Percentiles rank a stretch among this genome's conserved stretches.
phyloP scores from a whole-genome alignment of 768 basidiomycete genomes.

The Tubosaeta sp. region DNA sequence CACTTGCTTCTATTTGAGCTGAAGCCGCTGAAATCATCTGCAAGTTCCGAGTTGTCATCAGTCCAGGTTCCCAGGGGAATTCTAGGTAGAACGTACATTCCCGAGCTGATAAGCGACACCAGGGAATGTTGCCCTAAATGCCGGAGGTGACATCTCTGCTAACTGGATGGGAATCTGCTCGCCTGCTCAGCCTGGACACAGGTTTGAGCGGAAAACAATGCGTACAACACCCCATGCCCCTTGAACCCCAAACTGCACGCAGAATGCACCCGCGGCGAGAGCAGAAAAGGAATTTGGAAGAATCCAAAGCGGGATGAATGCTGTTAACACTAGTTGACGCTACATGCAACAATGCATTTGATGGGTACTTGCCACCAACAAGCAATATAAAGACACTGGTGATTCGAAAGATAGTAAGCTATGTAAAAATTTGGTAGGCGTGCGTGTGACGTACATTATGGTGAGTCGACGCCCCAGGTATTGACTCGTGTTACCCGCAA shows the following conservation, averaged over 20 bases:
- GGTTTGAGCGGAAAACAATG: not conserved
- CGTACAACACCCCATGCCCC: slow-evolving; percentile 87
- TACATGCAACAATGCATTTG: not conserved
- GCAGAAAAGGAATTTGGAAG: slow-evolving; percentile 63
- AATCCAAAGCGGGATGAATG: slow-evolving; percentile 80
- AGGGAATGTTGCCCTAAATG: slow-evolving; percentile 85
- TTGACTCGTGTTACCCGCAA: slow-evolving; percentile 72
- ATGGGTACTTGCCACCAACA: slow-evolving; percentile 21
- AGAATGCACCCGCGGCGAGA: slow-evolving; percentile 83
- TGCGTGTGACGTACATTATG: slow-evolving; percentile 41
- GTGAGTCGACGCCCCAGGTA: slow-evolving; percentile 81
- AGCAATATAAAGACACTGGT: slow-evolving; percentile 23
- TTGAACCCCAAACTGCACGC: slow-evolving; percentile 83
- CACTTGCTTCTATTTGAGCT: slow-evolving; percentile 75
- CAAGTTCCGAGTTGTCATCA: not conserved
- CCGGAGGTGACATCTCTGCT: slow-evolving; percentile 81
- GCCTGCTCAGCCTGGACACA: not conserved
- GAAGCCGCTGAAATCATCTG: slow-evolving; percentile 69
- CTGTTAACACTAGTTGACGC: slow-evolving; percentile 11
- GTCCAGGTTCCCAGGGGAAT: not conserved
- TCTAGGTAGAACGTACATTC: slow-evolving; percentile 37
- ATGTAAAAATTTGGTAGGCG: not conserved
- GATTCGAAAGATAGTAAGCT: not conserved
- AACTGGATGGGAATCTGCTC: slow-evolving; percentile 68
- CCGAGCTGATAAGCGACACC: slow-evolving; percentile 85